Conservation (phyloP, 306 rosid genomes). For the Cucumis hystrix region DNA sequence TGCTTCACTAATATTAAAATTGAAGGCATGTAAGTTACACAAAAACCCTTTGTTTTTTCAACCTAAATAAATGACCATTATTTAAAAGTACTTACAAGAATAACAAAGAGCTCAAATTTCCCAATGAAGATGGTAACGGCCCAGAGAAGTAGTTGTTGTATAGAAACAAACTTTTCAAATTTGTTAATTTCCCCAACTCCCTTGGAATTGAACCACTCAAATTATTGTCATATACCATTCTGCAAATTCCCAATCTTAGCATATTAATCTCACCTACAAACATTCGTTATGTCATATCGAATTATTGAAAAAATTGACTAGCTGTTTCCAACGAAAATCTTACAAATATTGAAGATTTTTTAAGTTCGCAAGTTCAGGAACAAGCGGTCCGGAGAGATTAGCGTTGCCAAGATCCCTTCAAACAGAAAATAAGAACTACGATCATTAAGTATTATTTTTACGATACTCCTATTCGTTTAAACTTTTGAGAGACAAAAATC, state of each 20-base stretch:
- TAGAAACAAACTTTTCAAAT: constrained; percentile 9
- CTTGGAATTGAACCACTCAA: constrained; percentile 17
- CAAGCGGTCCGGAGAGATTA: constrained; percentile 11
- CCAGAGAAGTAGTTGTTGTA: constrained; percentile 8
- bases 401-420: constrained; percentile 19
- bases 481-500: not conserved
- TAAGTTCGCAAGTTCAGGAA: constrained; percentile 18
- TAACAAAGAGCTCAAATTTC: constrained; percentile 10
- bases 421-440: not conserved
- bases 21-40: too few relatives aligned
- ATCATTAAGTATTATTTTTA: not conserved
- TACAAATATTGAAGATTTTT: constrained; percentile 17
- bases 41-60: not conserved
- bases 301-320: too few relatives aligned
- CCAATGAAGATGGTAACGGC: constrained; percentile 9
- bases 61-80: not conserved
- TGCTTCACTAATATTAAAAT: not conserved
- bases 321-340: not conserved
- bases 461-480: not conserved
- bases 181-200: constrained; percentile 4
- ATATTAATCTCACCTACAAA: too few relatives aligned
- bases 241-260: not conserved
- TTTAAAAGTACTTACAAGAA: constrained; percentile 10
- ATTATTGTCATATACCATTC: constrained; percentile 7
- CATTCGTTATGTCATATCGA: too few relatives aligned